Evolutionary conservation across 768 basidiomycete genomes (phyloP).

Genomic region (Mycena amicta): DNA sequence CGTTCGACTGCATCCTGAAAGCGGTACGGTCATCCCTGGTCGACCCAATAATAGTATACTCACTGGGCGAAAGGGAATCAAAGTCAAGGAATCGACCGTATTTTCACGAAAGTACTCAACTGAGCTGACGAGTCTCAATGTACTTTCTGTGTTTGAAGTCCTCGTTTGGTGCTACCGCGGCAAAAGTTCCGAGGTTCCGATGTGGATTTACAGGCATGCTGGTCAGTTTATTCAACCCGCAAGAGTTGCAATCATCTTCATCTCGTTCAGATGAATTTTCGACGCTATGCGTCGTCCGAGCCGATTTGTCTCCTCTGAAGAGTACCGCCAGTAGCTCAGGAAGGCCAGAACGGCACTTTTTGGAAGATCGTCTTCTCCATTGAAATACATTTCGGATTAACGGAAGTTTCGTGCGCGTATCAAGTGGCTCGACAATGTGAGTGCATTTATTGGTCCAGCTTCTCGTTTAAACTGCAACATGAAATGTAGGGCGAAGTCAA

Average conservation of each 20-base stretch:
- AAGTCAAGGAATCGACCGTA: constrained; percentile 80
- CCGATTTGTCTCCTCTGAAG: constrained; percentile 72
- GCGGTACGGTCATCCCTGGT: constrained; percentile 55
- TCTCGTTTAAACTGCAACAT: too few species aligned
- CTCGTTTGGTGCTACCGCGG: constrained; percentile 86
- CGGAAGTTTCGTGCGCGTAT: constrained; percentile 82
- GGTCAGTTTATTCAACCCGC: too few species aligned
- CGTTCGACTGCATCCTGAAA: constrained; percentile 79
- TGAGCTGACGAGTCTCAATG: constrained; percentile 73
- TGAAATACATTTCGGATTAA: constrained; percentile 81
- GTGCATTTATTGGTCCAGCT: too few species aligned
- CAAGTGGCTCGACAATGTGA: constrained; percentile 79
- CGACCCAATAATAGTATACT: too few species aligned
- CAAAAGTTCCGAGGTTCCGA: constrained; percentile 66
- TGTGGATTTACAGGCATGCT: constrained; percentile 73
- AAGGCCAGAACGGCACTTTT: constrained; percentile 65
- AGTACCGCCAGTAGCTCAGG: constrained; percentile 72
- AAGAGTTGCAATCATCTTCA: too few species aligned
- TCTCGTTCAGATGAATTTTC: constrained; percentile 80
- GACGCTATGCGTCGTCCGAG: constrained; percentile 76
- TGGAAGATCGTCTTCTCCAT: constrained; percentile 87
- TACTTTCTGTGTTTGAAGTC: constrained; percentile 80
- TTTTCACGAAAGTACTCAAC: constrained; percentile 84
- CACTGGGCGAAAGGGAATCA: too few species aligned
- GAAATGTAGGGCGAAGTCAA: constrained; percentile 69